These are phyloP conservation scores for Phytopythium kandeliae DNA, from an alignment of 352 stramenopile species.

Conservation along the genomic window DNA sequence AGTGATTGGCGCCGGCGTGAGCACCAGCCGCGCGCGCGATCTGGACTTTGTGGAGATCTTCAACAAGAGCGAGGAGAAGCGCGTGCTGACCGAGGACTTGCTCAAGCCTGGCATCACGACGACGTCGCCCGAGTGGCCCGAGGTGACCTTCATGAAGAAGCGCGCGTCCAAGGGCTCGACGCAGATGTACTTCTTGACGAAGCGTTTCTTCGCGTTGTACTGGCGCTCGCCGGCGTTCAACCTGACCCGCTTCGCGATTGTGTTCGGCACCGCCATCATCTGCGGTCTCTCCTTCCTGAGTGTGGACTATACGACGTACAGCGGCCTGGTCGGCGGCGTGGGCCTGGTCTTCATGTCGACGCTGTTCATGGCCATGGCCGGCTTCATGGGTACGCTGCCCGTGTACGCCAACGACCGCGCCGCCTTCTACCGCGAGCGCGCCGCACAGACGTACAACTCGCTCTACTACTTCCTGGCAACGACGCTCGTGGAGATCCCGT, in stretches of 20 bases:
- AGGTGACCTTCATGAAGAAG: constrained; percentile 20
- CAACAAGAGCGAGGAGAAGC: constrained; percentile 13
- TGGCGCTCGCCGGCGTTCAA: constrained; percentile 62
- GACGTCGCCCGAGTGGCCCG: constrained; percentile 7
- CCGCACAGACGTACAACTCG: constrained; percentile 60
- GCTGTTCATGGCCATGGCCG: constrained; percentile 61
- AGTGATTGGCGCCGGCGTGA: constrained; percentile 33
- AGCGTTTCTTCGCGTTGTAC: constrained; percentile 21
- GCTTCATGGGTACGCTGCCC: constrained; percentile 38
- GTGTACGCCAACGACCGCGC: constrained; percentile 52
- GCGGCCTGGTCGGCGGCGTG: constrained; percentile 8
- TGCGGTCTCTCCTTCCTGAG: constrained; percentile 11
- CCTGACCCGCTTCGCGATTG: constrained; percentile 16
- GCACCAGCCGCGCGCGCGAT: constrained; percentile 53
- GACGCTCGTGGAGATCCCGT: constrained; percentile 57
- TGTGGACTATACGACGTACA: constrained; percentile 14
- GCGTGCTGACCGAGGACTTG: constrained; percentile 9
- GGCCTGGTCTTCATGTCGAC: constrained; percentile 65
- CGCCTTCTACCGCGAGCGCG: constrained; percentile 80
- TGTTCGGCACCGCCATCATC: constrained; percentile 12
- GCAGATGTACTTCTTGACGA: constrained; percentile 32
- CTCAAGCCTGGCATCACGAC: constrained; percentile 10
- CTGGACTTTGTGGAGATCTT: constrained; percentile 24
- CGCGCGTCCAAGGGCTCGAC: constrained; percentile 12
- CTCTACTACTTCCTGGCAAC: constrained; percentile 23